A percentile compares a stretch with the other conserved stretches of the same genome.
These are phyloP conservation scores for Cytidiella melzeri DNA, from an alignment of 768 basidiomycete species.

Conservation along the genomic window DNA sequence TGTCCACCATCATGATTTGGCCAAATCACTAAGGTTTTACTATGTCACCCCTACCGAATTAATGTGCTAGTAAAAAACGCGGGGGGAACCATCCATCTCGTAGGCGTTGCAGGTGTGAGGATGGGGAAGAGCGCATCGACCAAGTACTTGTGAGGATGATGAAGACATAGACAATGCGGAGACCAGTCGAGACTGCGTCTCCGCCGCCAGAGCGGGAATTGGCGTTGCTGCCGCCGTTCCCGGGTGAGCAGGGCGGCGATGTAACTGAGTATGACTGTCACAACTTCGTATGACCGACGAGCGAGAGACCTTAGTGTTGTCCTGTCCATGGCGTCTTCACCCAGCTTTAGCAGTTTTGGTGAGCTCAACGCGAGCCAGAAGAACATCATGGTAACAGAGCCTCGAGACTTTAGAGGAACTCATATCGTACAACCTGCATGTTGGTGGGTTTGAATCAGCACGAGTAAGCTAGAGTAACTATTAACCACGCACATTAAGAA, in stretches of 20 bases:
- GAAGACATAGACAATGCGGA: slow-evolving; percentile 72
- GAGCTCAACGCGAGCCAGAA: too few relatives aligned
- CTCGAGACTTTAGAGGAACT: too few relatives aligned
- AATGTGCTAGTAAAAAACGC: slow-evolving; percentile 81
- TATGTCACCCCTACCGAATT: slow-evolving; percentile 87
- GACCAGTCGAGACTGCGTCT: slow-evolving; percentile 36
- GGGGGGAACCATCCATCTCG: slow-evolving; percentile 36
- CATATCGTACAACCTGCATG: too few relatives aligned
- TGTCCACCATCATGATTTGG: background rate
- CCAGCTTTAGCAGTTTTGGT: too few relatives aligned
- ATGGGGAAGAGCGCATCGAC: slow-evolving; percentile 69
- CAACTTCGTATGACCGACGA: too few relatives aligned
- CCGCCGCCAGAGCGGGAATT: slow-evolving; percentile 50
- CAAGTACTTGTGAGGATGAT: slow-evolving; percentile 58
- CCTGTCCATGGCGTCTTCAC: too few relatives aligned
- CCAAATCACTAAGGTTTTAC: slow-evolving; percentile 36
- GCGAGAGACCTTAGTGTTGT: too few relatives aligned
- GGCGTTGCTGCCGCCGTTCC: background rate
- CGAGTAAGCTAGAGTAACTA: too few relatives aligned
- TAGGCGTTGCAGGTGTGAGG: slow-evolving; percentile 46
- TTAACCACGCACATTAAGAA: too few relatives aligned
- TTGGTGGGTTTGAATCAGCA: too few relatives aligned
- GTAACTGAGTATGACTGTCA: too few relatives aligned
- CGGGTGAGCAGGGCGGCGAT: background rate
- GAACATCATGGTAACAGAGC: too few relatives aligned